These are phyloP conservation scores for Eleusine coracana DNA, from an alignment of 176 grass and related monocot genomes.

Conservation along the genomic window DNA sequence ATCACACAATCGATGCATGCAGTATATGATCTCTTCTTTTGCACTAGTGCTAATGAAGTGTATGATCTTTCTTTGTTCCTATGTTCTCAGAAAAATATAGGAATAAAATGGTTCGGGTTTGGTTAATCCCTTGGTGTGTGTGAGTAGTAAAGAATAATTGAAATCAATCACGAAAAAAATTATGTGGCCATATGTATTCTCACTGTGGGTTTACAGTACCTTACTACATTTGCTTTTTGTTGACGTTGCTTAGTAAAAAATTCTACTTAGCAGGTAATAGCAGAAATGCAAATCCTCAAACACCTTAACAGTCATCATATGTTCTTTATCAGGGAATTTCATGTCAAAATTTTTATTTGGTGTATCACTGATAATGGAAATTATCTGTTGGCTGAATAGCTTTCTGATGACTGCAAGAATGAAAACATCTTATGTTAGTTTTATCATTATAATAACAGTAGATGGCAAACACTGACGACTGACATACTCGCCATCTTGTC, in stretches of 20 bases:
- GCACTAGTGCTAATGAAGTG: background rate
- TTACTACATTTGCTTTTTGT: background rate
- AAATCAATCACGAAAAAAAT: background rate
- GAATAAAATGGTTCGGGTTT: background rate
- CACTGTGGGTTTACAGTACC: background rate
- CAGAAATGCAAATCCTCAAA: background rate
- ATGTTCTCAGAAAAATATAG: background rate
- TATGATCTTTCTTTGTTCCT: background rate
- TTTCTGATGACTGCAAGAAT: conserved; percentile 3
- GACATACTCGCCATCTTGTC: conserved; percentile 7
- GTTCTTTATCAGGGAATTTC: background rate
- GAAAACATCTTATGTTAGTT: background rate
- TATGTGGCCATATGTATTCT: too few relatives aligned
- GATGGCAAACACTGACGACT: conserved; percentile 1
- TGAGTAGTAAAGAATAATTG: background rate
- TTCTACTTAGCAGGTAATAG: background rate
- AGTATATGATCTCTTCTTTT: conserved; percentile 5
- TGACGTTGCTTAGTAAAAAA: too few relatives aligned
- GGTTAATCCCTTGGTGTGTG: background rate
- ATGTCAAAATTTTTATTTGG: background rate
- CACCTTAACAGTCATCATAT: background rate
- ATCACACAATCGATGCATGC: background rate
- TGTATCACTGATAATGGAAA: background rate
- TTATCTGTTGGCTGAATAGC: background rate
- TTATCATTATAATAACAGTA: background rate